Percentiles rank a stretch among this genome's conserved stretches.
Conservation (phyloP, 1,284 basidiomycete genomes). For the Apiotrichum montevideense region DNA sequence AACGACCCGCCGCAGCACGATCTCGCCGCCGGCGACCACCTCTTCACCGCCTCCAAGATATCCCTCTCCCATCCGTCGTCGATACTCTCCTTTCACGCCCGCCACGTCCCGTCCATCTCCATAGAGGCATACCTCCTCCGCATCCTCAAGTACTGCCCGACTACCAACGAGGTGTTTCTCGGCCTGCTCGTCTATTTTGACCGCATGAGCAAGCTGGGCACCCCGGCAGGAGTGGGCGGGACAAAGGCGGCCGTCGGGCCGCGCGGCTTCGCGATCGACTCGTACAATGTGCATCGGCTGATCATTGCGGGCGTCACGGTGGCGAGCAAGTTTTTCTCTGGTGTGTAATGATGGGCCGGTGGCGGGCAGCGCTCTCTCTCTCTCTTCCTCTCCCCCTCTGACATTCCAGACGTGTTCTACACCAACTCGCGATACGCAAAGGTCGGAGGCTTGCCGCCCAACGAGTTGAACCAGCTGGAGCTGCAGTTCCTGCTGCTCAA, state of each 20-base stretch:
- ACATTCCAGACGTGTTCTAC: conserved; percentile 77
- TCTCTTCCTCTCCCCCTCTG: too few relatives aligned
- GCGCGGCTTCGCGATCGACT: conserved; percentile 84
- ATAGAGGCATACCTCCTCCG: conserved; percentile 91
- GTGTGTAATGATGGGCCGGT: conserved; percentile 22
- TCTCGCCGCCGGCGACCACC: conserved; percentile 13
- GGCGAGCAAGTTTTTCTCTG: conserved; percentile 94
- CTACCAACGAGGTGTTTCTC: conserved; percentile 95
- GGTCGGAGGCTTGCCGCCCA: conserved; percentile 88
- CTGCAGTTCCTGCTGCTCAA: conserved; percentile 94
- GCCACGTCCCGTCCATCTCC: conserved; percentile 88
- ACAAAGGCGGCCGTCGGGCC: conserved; percentile 24
- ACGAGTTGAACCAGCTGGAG: conserved; percentile 93
- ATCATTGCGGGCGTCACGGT: conserved; percentile 98
- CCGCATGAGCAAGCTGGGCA: conserved; percentile 55
- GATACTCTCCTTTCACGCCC: conserved; percentile 87
- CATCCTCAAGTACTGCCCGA: conserved; percentile 97
- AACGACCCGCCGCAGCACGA: conserved; percentile 46
- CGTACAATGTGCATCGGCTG: conserved; percentile 90
- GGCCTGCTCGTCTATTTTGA: conserved; percentile 95
- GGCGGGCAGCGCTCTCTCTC: too few relatives aligned
- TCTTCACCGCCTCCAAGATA: conserved; percentile 63
- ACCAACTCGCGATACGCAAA: conserved; percentile 99
- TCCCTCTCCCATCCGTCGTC: conserved; percentile 73
- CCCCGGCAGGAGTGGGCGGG: conserved; percentile 29